Conservation (phyloP, 1,139 yeast genomes). For the Nematodospora anomalae region DNA sequence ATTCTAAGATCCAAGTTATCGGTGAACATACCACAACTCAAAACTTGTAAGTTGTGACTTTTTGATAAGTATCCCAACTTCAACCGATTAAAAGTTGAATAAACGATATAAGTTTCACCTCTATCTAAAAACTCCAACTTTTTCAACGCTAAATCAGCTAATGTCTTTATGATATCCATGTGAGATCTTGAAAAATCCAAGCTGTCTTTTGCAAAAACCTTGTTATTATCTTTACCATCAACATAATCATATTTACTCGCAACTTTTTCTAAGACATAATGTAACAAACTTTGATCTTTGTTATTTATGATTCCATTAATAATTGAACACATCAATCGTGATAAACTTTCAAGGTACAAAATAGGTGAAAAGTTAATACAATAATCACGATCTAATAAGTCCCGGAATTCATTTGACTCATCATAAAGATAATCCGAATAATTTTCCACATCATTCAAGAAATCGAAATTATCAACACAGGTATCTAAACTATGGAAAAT, state of each 20-base stretch:
- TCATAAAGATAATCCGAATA: slow-evolving; percentile 31
- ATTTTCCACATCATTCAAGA: slow-evolving; percentile 39
- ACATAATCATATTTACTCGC: slow-evolving; percentile 23
- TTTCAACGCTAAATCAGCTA: slow-evolving; percentile 37
- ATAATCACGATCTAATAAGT: slow-evolving; percentile 31
- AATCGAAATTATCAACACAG: slow-evolving; percentile 41
- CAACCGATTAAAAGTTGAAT: slow-evolving; percentile 40
- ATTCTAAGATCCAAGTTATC: slow-evolving; percentile 37
- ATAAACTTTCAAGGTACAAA: slow-evolving; percentile 44
- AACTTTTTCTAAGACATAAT: slow-evolving; percentile 28
- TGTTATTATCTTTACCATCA: slow-evolving; percentile 8
- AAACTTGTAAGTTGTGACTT: slow-evolving; percentile 38
- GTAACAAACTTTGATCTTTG: slow-evolving; percentile 27
- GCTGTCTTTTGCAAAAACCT: slow-evolving; percentile 12
- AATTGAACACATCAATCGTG: slow-evolving; percentile 39
- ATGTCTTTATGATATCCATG: slow-evolving; percentile 29
- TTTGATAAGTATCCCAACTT: slow-evolving; percentile 45
- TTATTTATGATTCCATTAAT: slow-evolving; percentile 31
- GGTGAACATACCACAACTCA: slow-evolving; percentile 45
- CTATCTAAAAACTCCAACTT: slow-evolving; percentile 46
- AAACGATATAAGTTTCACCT: slow-evolving; percentile 47
- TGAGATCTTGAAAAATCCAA: slow-evolving; percentile 26
- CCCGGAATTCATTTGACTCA: slow-evolving; percentile 23
- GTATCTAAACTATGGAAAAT: slow-evolving; percentile 38
- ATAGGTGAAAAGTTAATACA: slow-evolving; percentile 41